Evolutionary conservation across 345 rosid species (phyloP), one percentile per base, ranked within the genome.

Genomic region (Lagerstroemia speciosa): DNA sequence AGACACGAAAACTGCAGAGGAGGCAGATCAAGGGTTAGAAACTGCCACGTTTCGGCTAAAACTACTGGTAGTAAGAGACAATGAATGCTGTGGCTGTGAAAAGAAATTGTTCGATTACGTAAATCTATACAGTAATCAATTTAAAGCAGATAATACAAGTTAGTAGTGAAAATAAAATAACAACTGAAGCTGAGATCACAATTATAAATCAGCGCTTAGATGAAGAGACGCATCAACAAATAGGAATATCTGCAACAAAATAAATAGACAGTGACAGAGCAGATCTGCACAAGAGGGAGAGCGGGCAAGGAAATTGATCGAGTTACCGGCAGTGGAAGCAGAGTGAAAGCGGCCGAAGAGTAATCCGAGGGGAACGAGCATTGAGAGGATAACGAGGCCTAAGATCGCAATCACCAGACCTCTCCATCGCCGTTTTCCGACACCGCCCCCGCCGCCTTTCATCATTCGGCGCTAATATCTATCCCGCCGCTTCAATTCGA

Each of bases 281-380:
- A 67, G 70, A 67, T 67, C 63, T 58, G 63, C 63, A 27, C 63
- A 12, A 29, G 63, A 58, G 63, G 33, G 24, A 22, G 60, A 53
- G 29, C 60, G 10, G 60, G 24, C 15, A 24, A 50, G 24, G 60
- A 53, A 53, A 26, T 11, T 26, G 60, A 53, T 53, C 2, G 60
- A n/a, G 6, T 58, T 58, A 58, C 63, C 63, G 0, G 63, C 64
- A 29, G 67, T 37, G 31, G 71, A 62, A 73, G 87, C 46, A 69
- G 96, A 78, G 82, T 89, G 91, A 69, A 93, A 87, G 69, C 98
- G 83, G 75, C 96, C 97, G 29, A 89, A 92, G 69, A 93, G 79
- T 74, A 93, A 89, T 60, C 86, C 94, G 37, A 93, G 94, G 69
- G 96, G 98, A 74, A 91, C 96, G 64, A 93, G 87, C 97, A 91